Percentiles rank a stretch among this genome's conserved stretches.
These are phyloP conservation scores for Neurospora crassa DNA, from an alignment of 2,329 filamentous ascomycete genomes.

Conservation along the genomic window DNA sequence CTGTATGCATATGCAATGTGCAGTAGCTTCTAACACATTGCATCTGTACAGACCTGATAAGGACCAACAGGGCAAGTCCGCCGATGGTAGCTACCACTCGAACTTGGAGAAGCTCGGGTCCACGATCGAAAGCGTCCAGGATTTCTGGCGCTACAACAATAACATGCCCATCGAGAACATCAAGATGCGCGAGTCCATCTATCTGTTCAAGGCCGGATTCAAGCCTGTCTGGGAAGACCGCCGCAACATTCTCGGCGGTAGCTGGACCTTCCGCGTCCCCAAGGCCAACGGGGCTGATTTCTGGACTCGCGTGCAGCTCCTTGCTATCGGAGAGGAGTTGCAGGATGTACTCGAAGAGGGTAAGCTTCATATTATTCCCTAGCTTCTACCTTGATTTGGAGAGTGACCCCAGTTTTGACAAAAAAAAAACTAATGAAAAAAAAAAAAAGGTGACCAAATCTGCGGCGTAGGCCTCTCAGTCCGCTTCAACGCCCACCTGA, in stretches of 20 bases:
- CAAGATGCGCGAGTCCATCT: slow-evolving; percentile 67
- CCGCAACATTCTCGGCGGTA: slow-evolving; percentile 75
- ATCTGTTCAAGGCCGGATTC: slow-evolving; percentile 72
- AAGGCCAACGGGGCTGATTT: slow-evolving; percentile 64
- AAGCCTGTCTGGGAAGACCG: slow-evolving; percentile 76
- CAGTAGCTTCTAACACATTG: background rate
- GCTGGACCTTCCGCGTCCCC: slow-evolving; percentile 85
- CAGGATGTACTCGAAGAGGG: slow-evolving; percentile 63
- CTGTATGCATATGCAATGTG: background rate
- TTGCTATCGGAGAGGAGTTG: slow-evolving; percentile 75
- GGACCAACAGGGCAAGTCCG: slow-evolving; percentile 25
- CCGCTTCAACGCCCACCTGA: slow-evolving; percentile 79
- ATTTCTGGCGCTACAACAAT: slow-evolving; percentile 77
- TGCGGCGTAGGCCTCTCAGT: slow-evolving; percentile 83
- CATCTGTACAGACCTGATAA: slow-evolving; percentile 29
- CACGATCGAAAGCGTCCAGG: slow-evolving; percentile 70
- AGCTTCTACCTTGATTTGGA: background rate
- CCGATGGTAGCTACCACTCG: slow-evolving; percentile 36
- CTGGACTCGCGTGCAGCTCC: slow-evolving; percentile 72
- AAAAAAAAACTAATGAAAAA: background rate
- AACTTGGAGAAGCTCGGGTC: slow-evolving; percentile 52
- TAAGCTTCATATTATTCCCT: slow-evolving; percentile 26
- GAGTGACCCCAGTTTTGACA: background rate
- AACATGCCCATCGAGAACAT: slow-evolving; percentile 69
- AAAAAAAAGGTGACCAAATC: slow-evolving; percentile 62